These are phyloP conservation scores for Lindgomyces ingoldianus DNA, from an alignment of 495 filamentous ascomycete species.

Conservation along the genomic window DNA sequence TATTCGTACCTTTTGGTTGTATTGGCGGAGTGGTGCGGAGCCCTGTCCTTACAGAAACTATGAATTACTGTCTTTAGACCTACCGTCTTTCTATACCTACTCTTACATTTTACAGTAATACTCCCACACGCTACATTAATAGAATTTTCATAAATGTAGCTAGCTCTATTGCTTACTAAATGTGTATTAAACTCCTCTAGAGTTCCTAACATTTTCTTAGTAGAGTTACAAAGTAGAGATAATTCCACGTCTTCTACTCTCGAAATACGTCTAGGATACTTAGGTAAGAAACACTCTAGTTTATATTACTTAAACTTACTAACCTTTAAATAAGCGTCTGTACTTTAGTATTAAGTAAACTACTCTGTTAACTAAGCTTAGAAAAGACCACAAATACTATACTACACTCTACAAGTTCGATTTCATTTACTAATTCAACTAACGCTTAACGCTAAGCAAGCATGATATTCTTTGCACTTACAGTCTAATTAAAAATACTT, in stretches of 20 bases:
- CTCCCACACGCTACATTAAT: background rate
- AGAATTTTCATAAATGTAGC: background rate
- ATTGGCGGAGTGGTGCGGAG: too few relatives aligned
- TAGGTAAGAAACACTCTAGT: background rate
- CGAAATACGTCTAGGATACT: constrained; percentile 1
- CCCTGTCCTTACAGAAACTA: too few relatives aligned
- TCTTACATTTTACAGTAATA: background rate
- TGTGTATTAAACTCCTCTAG: background rate
- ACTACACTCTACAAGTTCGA: background rate
- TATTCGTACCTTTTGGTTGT: too few relatives aligned
- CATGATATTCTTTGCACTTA: background rate
- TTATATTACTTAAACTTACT: background rate
- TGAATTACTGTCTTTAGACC: background rate
- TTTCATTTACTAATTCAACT: background rate
- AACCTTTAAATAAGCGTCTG: background rate
- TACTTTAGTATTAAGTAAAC: background rate
- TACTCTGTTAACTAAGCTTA: background rate
- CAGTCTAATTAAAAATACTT: background rate
- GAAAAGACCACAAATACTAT: background rate
- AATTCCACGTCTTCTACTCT: background rate
- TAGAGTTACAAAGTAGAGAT: background rate
- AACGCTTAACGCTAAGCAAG: background rate
- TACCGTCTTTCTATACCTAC: background rate
- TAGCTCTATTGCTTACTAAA: constrained; percentile 1
- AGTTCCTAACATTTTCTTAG: background rate